Percentiles rank a stretch among this genome's conserved stretches.
phyloP scores from a whole-genome alignment of 495 filamentous ascomycete genomes.

The Annulohypoxylon stygium region DNA sequence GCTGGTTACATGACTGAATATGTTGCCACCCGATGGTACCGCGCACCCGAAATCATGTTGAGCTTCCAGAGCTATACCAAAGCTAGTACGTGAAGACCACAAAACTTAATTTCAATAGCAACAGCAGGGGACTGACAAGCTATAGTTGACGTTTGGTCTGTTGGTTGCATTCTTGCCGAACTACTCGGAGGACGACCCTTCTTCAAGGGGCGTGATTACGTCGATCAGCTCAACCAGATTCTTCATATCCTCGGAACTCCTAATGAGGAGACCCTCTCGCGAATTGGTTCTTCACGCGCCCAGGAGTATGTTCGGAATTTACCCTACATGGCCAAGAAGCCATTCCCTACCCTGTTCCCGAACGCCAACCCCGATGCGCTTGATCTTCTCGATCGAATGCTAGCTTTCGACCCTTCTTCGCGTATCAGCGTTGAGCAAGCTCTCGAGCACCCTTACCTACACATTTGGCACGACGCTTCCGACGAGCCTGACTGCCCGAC shows the following conservation, averaged over 20 bases:
- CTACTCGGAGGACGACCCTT: conserved; percentile 96
- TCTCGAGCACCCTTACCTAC: conserved; percentile 93
- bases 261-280: conserved; percentile 91
- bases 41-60: conserved; percentile 98
- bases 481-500: conserved; percentile 94
- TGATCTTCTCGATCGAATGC: conserved; percentile 94
- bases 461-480: conserved; percentile 97
- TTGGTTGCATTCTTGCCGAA: conserved; percentile 97
- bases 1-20: conserved; percentile 99
- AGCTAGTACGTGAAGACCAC: conserved; percentile 78
- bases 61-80: conserved; percentile 99
- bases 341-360: conserved; percentile 89
- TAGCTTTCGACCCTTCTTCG: conserved; percentile 93
- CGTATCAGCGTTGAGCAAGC: conserved; percentile 94
- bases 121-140: conserved; percentile 14
- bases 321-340: conserved; percentile 93
- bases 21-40: conserved; percentile 98
- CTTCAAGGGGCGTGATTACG: conserved; percentile 99
- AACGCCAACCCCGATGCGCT: conserved; percentile 96
- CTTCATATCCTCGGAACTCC: conserved; percentile 97
- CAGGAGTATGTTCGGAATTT: conserved; percentile 99
- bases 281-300: conserved; percentile 94
- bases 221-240: conserved; percentile 99
- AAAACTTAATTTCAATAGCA: not conserved
- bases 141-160: conserved; percentile 98